phyloP scores from a whole-genome alignment of 352 stramenopile species.

The Phytophthora cryptogea region DNA sequence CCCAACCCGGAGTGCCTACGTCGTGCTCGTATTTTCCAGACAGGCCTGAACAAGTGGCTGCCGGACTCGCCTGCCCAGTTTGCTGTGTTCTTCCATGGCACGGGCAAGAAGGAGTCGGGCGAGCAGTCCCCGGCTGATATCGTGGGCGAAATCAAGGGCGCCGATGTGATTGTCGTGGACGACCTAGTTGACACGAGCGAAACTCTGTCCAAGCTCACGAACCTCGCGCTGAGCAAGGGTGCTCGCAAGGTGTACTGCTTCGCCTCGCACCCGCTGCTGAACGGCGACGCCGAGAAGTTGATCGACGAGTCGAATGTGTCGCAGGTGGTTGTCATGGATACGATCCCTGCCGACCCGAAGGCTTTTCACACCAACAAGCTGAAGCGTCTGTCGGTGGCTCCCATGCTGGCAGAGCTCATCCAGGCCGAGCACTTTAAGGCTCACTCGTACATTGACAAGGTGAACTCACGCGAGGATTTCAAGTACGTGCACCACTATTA shows the following conservation, averaged over 20 bases:
- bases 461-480: conserved; percentile 84
- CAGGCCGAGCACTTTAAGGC: conserved; percentile 92
- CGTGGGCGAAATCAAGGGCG: conserved; percentile 87
- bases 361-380: conserved; percentile 83
- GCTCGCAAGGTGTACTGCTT: conserved; percentile 91
- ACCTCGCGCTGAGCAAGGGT: conserved; percentile 80
- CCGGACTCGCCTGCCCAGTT: conserved; percentile 81
- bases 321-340: conserved; percentile 92
- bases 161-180: conserved; percentile 92
- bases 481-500: conserved; percentile 88
- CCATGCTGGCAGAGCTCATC: conserved; percentile 91
- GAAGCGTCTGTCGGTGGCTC: conserved; percentile 86
- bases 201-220: conserved; percentile 83
- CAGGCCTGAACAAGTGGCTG: conserved; percentile 87
- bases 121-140: conserved; percentile 81
- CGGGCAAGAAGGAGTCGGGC: conserved; percentile 46
- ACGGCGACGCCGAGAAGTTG: conserved; percentile 80
- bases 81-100: conserved; percentile 83
- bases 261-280: conserved; percentile 91
- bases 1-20: conserved; percentile 89
- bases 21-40: conserved; percentile 86
- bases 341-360: conserved; percentile 69
- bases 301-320: conserved; percentile 84
- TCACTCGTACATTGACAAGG: conserved; percentile 89
- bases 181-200: conserved; percentile 90